Evolutionary conservation across 805 yeast genomes (phyloP).

Genomic region (Nakazawaea laoshanensis): DNA sequence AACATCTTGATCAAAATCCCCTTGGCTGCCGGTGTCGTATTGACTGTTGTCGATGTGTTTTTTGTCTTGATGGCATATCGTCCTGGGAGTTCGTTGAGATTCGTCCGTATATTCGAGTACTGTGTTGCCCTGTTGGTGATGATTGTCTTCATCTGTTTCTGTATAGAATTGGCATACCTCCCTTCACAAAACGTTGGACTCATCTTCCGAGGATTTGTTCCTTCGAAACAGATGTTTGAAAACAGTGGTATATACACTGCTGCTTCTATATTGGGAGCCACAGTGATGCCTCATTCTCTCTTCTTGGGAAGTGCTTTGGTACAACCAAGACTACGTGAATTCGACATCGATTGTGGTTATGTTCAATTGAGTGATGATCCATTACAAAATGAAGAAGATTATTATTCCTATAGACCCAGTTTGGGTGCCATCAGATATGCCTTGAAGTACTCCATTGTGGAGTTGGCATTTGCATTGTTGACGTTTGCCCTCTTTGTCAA

Average conservation of each 20-base stretch:
- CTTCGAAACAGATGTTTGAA: slow-evolving; percentile 31
- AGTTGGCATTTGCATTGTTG: slow-evolving; percentile 55
- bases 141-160: slow-evolving; percentile 35
- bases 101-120: slow-evolving; percentile 28
- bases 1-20: slow-evolving; percentile 36
- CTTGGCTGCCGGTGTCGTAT: slow-evolving; percentile 38
- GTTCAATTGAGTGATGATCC: slow-evolving; percentile 17
- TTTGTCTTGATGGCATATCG: slow-evolving; percentile 38
- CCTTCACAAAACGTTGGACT: slow-evolving; percentile 20
- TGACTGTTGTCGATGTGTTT: slow-evolving; percentile 36
- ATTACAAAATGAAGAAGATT: slow-evolving; percentile 26
- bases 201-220: slow-evolving; percentile 34
- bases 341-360: slow-evolving; percentile 28
- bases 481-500: slow-evolving; percentile 81
- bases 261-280: slow-evolving; percentile 39
- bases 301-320: slow-evolving; percentile 41
- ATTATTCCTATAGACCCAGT: slow-evolving; percentile 54
- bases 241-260: slow-evolving; percentile 37
- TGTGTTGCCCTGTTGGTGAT: slow-evolving; percentile 33
- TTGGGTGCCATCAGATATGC: slow-evolving; percentile 58
- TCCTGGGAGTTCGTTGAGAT: slow-evolving; percentile 31
- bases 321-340: slow-evolving; percentile 38
- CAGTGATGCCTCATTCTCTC: slow-evolving; percentile 44
- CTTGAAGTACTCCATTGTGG: slow-evolving; percentile 58
- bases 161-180: slow-evolving; percentile 31